A percentile compares a stretch with the other conserved stretches of the same genome.
These are phyloP conservation scores for Phoenix dactylifera DNA, from an alignment of 176 grass and related monocot species.

Conservation along the genomic window DNA sequence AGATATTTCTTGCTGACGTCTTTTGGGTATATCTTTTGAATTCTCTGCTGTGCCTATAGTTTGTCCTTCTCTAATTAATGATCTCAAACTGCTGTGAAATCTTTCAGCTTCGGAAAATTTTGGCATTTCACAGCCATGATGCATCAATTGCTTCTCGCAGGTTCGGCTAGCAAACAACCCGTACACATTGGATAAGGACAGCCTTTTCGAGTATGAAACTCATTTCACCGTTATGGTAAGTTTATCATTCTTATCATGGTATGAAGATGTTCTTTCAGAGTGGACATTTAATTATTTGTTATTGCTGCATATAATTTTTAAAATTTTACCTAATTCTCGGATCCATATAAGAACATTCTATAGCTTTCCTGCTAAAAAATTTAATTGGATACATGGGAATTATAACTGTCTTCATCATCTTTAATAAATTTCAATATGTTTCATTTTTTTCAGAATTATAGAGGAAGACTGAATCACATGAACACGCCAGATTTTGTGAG, in stretches of 20 bases:
- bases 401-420: no score
- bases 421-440: no score
- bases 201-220: conserved; percentile 95
- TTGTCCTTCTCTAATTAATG: conserved; percentile 1
- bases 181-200: conserved; percentile 84
- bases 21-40: conserved; percentile 67
- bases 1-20: conserved; percentile 84
- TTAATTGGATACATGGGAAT: no score
- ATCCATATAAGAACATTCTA: no score
- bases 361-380: no score
- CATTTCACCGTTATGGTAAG: conserved; percentile 98
- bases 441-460: conserved; percentile 59
- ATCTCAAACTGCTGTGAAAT: background rate
- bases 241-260: conserved; percentile 5
- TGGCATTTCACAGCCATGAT: conserved; percentile 13
- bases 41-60: background rate
- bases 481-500: conserved; percentile 76
- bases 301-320: no score
- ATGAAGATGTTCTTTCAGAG: background rate
- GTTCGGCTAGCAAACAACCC: conserved; percentile 84
- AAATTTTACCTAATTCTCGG: no score
- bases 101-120: conserved; percentile 13
- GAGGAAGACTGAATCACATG: conserved; percentile 75
- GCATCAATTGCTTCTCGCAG: conserved; percentile 39
- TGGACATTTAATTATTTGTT: conserved; percentile 5